A percentile compares a stretch with the other conserved stretches of the same genome.
These are phyloP conservation scores for Hypseocharis bilobata DNA, from an alignment of 441 rosid genomes.

Conservation along the genomic window DNA sequence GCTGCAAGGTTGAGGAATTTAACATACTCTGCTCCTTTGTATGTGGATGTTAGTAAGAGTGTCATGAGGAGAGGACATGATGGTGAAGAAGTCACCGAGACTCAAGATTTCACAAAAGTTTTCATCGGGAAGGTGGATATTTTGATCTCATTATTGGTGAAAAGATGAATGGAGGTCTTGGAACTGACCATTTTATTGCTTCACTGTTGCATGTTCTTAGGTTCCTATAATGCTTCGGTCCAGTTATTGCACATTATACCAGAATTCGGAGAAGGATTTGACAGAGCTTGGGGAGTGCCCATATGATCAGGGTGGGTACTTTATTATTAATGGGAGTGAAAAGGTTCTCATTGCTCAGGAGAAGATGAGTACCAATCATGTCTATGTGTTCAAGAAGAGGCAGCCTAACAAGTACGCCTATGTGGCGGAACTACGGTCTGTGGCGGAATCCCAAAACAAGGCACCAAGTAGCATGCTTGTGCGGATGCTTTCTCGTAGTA, in stretches of 20 bases:
- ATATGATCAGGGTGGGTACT: conserved; percentile 95
- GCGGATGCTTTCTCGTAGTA: conserved; percentile 83
- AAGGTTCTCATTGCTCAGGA: conserved; percentile 94
- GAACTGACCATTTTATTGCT: conserved; percentile 7
- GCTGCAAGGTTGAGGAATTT: conserved; percentile 95
- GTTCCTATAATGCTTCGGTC: conserved; percentile 98
- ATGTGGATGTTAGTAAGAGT: conserved; percentile 79
- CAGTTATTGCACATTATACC: conserved; percentile 72
- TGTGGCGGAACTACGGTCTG: conserved; percentile 87
- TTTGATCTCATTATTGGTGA: not conserved
- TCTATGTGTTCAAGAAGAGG: conserved; percentile 86
- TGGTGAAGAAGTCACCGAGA: conserved; percentile 89
- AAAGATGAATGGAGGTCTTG: conserved; percentile 5
- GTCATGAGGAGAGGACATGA: conserved; percentile 89
- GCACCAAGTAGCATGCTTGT: conserved; percentile 97
- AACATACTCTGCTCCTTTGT: conserved; percentile 87
- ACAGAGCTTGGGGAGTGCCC: conserved; percentile 98
- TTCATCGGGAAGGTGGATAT: conserved; percentile 75
- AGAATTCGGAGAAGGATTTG: conserved; percentile 92
- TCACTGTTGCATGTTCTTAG: conserved; percentile 28
- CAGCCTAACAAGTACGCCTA: conserved; percentile 87
- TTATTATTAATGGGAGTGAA: conserved; percentile 93
- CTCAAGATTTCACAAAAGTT: conserved; percentile 80
- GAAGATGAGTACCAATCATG: conserved; percentile 94
- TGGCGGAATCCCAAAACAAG: conserved; percentile 86